phyloP scores from a whole-genome alignment of 1,284 basidiomycete genomes.

The Ganoderma leucocontextum region DNA sequence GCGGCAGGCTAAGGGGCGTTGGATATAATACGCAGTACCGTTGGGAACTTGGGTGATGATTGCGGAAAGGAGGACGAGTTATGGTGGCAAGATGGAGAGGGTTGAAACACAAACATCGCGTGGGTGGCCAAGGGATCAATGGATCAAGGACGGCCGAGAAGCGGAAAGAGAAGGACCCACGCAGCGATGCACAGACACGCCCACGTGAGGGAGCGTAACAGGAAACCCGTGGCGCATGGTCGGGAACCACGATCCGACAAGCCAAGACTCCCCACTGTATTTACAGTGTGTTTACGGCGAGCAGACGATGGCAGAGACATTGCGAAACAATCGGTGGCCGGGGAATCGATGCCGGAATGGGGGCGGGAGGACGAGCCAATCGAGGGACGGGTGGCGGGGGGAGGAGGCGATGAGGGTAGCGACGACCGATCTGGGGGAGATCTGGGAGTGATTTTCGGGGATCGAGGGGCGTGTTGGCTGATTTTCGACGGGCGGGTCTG shows the following conservation, averaged over 20 bases:
- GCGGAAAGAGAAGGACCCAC: not conserved
- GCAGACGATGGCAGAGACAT: no score
- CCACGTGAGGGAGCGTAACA: not conserved
- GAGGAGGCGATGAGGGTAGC: not conserved
- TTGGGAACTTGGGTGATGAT: no score
- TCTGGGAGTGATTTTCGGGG: constrained; percentile 5
- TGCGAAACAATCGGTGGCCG: not conserved
- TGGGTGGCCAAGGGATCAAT: not conserved
- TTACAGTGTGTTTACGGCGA: no score
- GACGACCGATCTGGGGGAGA: constrained; percentile 6
- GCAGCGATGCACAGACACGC: not conserved
- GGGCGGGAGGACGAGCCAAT: not conserved
- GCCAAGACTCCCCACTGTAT: no score
- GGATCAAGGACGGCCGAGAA: not conserved
- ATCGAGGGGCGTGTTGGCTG: constrained; percentile 7
- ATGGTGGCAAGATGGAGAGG: not conserved
- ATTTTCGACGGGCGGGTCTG: not conserved
- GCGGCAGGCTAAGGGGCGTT: no score
- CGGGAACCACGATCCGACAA: not conserved
- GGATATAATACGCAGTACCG: no score
- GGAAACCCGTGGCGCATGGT: not conserved
- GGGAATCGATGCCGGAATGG: not conserved
- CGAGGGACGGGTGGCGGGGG: constrained; percentile 6
- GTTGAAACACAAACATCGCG: not conserved
- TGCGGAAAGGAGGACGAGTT: not conserved